Evolutionary conservation across 73 alveolate genomes (phyloP), one percentile per base, ranked within the genome.

Genomic region (Paramecium octaurelia): DNA sequence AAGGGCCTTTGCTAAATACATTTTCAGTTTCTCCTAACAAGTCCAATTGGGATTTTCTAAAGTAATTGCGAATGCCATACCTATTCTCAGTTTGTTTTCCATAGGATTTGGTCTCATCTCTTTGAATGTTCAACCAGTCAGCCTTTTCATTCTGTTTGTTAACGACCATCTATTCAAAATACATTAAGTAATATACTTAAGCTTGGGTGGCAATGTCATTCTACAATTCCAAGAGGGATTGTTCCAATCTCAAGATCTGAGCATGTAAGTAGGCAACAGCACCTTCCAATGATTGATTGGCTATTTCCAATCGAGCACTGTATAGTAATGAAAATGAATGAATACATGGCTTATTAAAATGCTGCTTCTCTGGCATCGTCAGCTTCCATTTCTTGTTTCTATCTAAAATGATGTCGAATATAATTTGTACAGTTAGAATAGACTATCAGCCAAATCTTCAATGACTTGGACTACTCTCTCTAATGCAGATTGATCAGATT

Each of bases 341-440:
- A 16, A 35, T 73, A 73, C 87, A 29, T 80, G 1, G 91, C 91
- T 44, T 40, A 31, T 46, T 80, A 20, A 48, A 24, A 80, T 80
- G 91, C 91, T 24, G 50, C 73, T 46, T 80, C 91, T 48, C 75
- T 80, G 23, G 91, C 91, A 80, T 80, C 91, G 7, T 80, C 91
- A 44, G 91, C 70, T 80, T 80, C 71, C 48, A 80, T 44, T 80
- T 80, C 91, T 80, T 80, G 16, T 46, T 80, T 80, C 48, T 54
- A 6, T 5, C 69, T 54, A 54, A 54, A 54, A 54, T 54, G 12
- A n/a, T 54, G 21, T 54, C 31, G 3, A 3, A 18, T 7, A 54
- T n/a, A 54, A 48, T 48, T 48, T 54, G 31, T 80, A 80, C 73
- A 80, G 29, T 80, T 80, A 40, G 0, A 43, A 80, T 24, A 80